Evolutionary conservation across 345 rosid genomes (phyloP).

Genomic region (Lepidium africanum): DNA sequence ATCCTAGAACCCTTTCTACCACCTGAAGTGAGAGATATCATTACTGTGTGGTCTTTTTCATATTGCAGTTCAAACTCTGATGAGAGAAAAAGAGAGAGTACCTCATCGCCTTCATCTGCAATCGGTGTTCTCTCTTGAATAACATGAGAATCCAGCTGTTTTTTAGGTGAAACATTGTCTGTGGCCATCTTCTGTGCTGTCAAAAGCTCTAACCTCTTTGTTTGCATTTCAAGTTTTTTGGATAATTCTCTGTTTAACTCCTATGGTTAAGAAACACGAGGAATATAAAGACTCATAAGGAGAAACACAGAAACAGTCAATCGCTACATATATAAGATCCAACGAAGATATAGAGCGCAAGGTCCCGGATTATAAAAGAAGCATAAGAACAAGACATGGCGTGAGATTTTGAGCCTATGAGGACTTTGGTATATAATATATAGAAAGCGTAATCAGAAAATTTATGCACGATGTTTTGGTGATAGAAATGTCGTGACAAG

Average conservation of each 20-base stretch:
- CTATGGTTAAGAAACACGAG: conserved; percentile 36
- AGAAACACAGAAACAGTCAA: not conserved
- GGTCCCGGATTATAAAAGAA: not conserved
- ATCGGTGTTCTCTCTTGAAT: conserved; percentile 50
- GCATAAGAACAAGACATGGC: not conserved
- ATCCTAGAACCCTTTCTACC: conserved; percentile 95
- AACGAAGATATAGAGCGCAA: not conserved
- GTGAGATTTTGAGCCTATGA: not conserved
- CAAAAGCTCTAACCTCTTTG: conserved; percentile 89
- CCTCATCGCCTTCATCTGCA: conserved; percentile 99
- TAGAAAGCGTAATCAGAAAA: not conserved
- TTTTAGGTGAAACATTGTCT: conserved; percentile 39
- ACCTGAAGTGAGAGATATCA: conserved; percentile 39
- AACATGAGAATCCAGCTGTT: conserved; percentile 41
- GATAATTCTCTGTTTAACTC: conserved; percentile 80
- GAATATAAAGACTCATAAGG: not conserved
- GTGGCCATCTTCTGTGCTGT: conserved; percentile 71
- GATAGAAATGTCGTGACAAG: not conserved
- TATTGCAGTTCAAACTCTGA: not conserved
- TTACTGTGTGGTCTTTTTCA: not conserved
- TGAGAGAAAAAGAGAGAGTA: conserved; percentile 24
- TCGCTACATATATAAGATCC: not conserved
- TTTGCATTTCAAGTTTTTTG: conserved; percentile 79
- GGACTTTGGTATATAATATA: not conserved
- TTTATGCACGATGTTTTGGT: not conserved